Evolutionary conservation across 768 basidiomycete species (phyloP).

Genomic region (Coprinopsis strossmayeri): DNA sequence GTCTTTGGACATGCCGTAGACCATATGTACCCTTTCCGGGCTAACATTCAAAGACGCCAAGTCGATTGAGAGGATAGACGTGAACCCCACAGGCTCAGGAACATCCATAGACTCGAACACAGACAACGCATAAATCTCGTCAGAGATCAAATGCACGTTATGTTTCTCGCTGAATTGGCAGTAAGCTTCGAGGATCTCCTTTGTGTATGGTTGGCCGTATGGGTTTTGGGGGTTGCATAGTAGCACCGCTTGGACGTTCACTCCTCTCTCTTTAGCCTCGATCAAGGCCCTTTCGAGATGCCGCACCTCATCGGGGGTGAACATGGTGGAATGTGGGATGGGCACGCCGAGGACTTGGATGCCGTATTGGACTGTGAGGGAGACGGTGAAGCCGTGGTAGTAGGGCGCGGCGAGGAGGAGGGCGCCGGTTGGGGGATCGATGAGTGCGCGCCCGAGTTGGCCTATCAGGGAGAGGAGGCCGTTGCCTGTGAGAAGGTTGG

Average conservation of each 20-base stretch:
- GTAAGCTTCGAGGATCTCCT: slow-evolving; percentile 18
- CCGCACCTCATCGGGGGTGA: neutral
- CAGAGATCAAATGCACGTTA: slow-evolving; percentile 22
- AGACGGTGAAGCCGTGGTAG: slow-evolving; percentile 15
- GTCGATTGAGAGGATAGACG: slow-evolving; percentile 18
- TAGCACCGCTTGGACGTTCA: slow-evolving; percentile 18
- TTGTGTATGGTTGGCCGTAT: slow-evolving; percentile 16
- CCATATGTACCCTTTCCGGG: slow-evolving; percentile 19
- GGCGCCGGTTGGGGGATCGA: slow-evolving; percentile 14
- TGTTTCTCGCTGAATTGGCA: slow-evolving; percentile 14
- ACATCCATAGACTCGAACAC: slow-evolving; percentile 16
- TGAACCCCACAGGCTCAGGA: slow-evolving; percentile 17
- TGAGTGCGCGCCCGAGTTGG: slow-evolving; percentile 11
- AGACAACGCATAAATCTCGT: slow-evolving; percentile 23
- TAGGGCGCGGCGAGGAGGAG: slow-evolving; percentile 15
- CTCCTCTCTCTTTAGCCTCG: slow-evolving; percentile 12
- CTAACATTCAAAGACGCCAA: slow-evolving; percentile 14
- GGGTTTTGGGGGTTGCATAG: slow-evolving; percentile 26
- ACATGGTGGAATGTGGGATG: slow-evolving; percentile 9
- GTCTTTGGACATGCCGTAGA: slow-evolving; percentile 25
- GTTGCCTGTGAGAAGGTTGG: slow-evolving; percentile 12
- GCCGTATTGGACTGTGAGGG: slow-evolving; percentile 5
- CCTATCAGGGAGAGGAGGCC: slow-evolving; percentile 12
- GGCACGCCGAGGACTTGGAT: slow-evolving; percentile 9
- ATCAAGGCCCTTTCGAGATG: slow-evolving; percentile 14